Base-by-base conservation (phyloP, 805 yeast species). In the Ogataea siamensis region DNA sequence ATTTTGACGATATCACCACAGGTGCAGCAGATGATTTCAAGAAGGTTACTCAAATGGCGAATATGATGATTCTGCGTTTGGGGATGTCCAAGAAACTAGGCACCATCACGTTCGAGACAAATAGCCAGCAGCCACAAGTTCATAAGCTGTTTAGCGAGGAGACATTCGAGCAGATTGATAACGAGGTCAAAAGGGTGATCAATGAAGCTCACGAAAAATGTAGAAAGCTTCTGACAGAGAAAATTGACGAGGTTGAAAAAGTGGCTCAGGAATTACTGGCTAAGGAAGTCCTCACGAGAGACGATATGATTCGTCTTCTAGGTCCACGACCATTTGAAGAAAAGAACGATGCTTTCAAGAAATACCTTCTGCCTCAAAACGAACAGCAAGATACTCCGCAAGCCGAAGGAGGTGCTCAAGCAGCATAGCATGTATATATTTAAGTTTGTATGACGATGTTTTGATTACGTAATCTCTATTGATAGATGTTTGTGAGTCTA, bases 21-120 rank as follows among this genome's bases (percentile, higher is more conserved):
- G 99, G 99, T 42, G 99, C 96, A 0, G 80, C 88, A 15, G 96
- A 93, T 57, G 99, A 93, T 62, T 89, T 93, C 70, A 87, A 91
- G 60, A 93, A 93, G 62, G 96, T 93, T 15, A 91, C 98, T 0
- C 79, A 79, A 41, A 87, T 93, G 76, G 98, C 98, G 1, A 84
- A 82, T 32, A 77, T 83, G 18, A 93, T 93, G 99, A 96, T 94
- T 16, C 76, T 91, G 30, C 77, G 80, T 46, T 74, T 87, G 54
- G 99, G 99, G 37, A 93, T 93, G 99, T 80, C 91, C 5, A 62
- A 72, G 17, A 81, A 83, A 58, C 73, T 93, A 28, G 99, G 99
- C n/a, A 79, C 83, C 58, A 80, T 88, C 38, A 74, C 78, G 32
- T 85, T 79, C 54, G 94, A 85, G 50, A 78, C 79, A 46, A 81